phyloP scores from a whole-genome alignment of 495 filamentous ascomycete species.

The Cercophora samala region DNA sequence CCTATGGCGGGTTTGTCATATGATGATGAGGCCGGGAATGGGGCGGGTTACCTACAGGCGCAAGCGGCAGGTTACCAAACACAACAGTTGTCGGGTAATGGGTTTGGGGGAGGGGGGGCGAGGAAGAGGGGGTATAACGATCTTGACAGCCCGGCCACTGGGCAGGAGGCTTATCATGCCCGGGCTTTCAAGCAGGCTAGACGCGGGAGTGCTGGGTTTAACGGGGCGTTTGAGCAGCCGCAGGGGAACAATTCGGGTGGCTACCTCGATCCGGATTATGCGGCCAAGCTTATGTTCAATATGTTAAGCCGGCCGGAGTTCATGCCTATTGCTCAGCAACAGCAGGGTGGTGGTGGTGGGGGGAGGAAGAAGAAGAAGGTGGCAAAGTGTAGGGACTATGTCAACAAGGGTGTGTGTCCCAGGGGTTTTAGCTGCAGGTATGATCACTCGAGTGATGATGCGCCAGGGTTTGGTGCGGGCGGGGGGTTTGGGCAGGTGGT shows the following conservation, averaged over 20 bases:
- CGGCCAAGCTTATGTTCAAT: conserved; percentile 60
- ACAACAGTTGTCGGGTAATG: conserved; percentile 14
- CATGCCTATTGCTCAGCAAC: conserved; percentile 36
- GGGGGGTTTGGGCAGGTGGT: conserved; percentile 28
- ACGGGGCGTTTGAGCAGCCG: not conserved
- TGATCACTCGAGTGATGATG: conserved; percentile 60
- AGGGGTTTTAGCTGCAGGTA: conserved; percentile 69
- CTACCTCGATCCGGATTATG: conserved; percentile 57
- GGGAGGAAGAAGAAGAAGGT: conserved; percentile 33
- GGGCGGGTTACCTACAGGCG: not conserved
- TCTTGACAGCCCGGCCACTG: conserved; percentile 38
- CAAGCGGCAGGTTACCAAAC: not conserved
- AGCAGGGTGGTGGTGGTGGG: conserved; percentile 17
- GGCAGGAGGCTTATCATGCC: conserved; percentile 29
- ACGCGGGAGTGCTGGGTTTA: conserved; percentile 43
- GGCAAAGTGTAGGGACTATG: conserved; percentile 78
- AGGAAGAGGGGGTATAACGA: conserved; percentile 34
- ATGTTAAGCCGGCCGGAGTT: conserved; percentile 50
- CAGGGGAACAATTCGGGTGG: conserved; percentile 1
- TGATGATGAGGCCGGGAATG: conserved; percentile 21
- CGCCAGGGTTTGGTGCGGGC: not conserved
- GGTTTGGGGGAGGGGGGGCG: conserved; percentile 10
- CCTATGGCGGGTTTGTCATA: conserved; percentile 23
- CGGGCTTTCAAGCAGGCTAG: conserved; percentile 71
- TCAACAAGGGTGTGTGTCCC: conserved; percentile 82